Conservation (phyloP, 306 rosid species). For the Vicia villosa region DNA sequence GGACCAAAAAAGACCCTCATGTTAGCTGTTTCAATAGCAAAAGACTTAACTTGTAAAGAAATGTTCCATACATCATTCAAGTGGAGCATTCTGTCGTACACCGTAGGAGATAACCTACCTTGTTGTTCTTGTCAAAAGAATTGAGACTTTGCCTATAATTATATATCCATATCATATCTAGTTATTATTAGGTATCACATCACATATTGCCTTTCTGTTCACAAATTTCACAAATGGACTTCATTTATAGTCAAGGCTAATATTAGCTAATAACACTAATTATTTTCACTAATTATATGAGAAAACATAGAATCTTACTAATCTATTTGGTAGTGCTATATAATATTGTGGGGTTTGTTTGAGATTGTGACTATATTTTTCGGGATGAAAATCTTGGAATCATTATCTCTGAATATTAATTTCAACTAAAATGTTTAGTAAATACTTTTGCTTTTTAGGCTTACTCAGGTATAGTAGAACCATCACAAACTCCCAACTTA, state of each 20-base stretch:
- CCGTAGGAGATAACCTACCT: background rate
- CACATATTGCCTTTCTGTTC: conserved; percentile 18
- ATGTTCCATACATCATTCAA: background rate
- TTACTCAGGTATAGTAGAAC: too few species aligned
- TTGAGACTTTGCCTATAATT: background rate
- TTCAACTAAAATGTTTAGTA: too few species aligned
- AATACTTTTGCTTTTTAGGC: too few species aligned
- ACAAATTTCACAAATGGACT: conserved; percentile 18
- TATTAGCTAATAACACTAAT: background rate
- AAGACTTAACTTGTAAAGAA: conserved; percentile 3
- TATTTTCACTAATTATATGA: background rate
- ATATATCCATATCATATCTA: background rate
- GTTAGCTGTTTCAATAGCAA: conserved; percentile 35
- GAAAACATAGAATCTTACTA: background rate
- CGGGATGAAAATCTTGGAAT: too few species aligned
- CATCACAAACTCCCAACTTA: too few species aligned
- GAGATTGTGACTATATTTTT: too few species aligned
- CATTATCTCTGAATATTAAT: too few species aligned
- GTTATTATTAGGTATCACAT: conserved; percentile 7
- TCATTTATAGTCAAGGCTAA: background rate
- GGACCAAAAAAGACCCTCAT: conserved; percentile 41
- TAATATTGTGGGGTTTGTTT: background rate
- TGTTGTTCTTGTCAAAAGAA: background rate
- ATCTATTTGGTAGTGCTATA: background rate
- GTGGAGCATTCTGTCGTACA: background rate